phyloP scores from a whole-genome alignment of 768 basidiomycete species.

The Vishniacozyma victoriae region DNA sequence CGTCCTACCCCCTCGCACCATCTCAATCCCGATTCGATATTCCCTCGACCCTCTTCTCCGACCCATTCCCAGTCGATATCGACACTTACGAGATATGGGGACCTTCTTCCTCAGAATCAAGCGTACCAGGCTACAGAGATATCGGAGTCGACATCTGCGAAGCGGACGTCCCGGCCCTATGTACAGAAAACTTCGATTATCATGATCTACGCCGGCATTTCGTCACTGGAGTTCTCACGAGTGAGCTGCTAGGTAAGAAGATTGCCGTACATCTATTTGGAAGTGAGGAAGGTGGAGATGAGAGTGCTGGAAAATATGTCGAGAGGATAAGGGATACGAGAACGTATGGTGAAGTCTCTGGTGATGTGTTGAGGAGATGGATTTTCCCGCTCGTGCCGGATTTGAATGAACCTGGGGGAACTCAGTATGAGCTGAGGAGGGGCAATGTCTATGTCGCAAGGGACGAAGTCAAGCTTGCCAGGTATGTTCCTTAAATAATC shows the following conservation, averaged over 20 bases:
- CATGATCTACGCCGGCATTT: conserved; percentile 86
- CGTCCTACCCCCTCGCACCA: conserved; percentile 28
- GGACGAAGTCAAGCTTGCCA: conserved; percentile 71
- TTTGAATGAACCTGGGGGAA: conserved; percentile 75
- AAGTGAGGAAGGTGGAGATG: conserved; percentile 5
- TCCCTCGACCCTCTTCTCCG: conserved; percentile 51
- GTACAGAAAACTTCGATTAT: conserved; percentile 99
- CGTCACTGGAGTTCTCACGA: conserved; percentile 86
- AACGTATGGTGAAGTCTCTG: conserved; percentile 84
- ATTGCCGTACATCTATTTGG: conserved; percentile 85
- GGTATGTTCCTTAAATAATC: conserved; percentile 52
- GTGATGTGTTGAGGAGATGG: conserved; percentile 88
- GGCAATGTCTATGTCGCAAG: conserved; percentile 85
- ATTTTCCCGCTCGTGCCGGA: conserved; percentile 95
- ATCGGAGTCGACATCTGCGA: conserved; percentile 47
- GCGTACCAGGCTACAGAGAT: conserved; percentile 38
- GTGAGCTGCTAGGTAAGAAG: conserved; percentile 88
- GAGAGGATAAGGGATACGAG: conserved; percentile 88
- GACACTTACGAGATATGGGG: conserved; percentile 70
- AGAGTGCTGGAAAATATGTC: conserved; percentile 65
- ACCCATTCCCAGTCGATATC: conserved; percentile 64
- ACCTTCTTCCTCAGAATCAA: conserved; percentile 4
- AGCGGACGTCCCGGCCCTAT: conserved; percentile 79
- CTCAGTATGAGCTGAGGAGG: conserved; percentile 75
- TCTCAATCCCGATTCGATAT: conserved; percentile 21